phyloP scores from a whole-genome alignment of 345 rosid species.

The Diplotaxis tenuifolia region DNA sequence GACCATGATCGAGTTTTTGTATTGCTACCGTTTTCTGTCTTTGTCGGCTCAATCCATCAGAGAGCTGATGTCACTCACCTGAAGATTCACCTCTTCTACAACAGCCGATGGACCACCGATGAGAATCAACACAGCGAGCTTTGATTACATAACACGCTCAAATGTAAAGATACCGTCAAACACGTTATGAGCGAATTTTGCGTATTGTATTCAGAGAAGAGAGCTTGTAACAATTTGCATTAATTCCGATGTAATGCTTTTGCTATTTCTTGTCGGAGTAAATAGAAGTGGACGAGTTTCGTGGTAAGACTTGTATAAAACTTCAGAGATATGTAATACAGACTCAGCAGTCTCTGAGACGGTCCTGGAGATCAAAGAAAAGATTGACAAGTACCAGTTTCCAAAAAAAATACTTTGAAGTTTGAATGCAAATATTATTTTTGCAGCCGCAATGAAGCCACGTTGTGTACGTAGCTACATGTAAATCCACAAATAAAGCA shows the following conservation, averaged over 20 bases:
- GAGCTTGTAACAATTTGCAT: neutral
- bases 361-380: neutral
- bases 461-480: slow-evolving; percentile 1
- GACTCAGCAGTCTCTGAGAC: neutral
- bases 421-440: neutral
- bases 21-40: neutral
- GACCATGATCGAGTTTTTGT: neutral
- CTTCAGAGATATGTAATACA: neutral
- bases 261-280: neutral
- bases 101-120: neutral
- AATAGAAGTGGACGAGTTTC: neutral
- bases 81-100: neutral
- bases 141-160: neutral
- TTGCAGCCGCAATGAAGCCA: too few species aligned
- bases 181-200: neutral
- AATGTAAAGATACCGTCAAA: neutral
- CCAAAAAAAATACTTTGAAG: neutral
- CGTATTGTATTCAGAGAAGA: neutral
- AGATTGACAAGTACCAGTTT: neutral
- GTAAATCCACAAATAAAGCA: neutral
- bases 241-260: neutral
- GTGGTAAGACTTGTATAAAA: neutral
- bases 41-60: neutral
- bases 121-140: neutral
- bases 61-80: neutral